Base-by-base conservation (phyloP, 2,329 filamentous ascomycete species). In the Monosporascus sp. region DNA sequence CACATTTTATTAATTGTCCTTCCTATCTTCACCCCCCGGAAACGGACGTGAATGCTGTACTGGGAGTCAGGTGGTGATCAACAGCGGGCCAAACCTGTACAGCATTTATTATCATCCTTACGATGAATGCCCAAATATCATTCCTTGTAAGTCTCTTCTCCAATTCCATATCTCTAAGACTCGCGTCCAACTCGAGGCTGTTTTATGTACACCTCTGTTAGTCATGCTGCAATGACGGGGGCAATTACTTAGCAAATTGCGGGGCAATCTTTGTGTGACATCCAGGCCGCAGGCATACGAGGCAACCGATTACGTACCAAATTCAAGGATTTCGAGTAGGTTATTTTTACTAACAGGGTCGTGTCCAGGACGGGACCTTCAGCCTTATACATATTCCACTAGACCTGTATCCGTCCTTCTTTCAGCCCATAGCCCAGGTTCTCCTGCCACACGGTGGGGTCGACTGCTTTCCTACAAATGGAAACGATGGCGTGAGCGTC, bases 381-480 rank as follows among this genome's bases (percentile, higher is more conserved):
- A 90, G 86, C 64, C 79, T 99, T 55, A 90, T 97, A 65, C 92
- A 97, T 70, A 92, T 97, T 54, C 92, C 93, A 1, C 75, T 95
- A 56, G 77, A 85, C 51, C 79, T 94, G 47, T 88, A 96, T 70
- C 77, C 87, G 5, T 81, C 79, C 58, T 90, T 97, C 62, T 75
- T 97, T 17, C 90, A 95, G 65, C 86, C 92, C 2, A 92, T 97
- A 59, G 77, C 97, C n/a, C 85, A 86, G 60, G 80, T 96, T 39
- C 80, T 97, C 46, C 82, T 95, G 52, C 90, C 91, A 15, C 78
- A 83, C 52, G 67, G 68, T 50, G 68, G 66, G 22, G 64, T 69
- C 48, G 66, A 72, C 55, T 65, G 68, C 48, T 65, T 58, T 38
- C 60, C 63, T 22, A 57, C 61, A 18, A 63, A 70, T 53, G 65